These are phyloP conservation scores for Athelia sp. DNA, from an alignment of 1,284 basidiomycete species.

Conservation along the genomic window DNA sequence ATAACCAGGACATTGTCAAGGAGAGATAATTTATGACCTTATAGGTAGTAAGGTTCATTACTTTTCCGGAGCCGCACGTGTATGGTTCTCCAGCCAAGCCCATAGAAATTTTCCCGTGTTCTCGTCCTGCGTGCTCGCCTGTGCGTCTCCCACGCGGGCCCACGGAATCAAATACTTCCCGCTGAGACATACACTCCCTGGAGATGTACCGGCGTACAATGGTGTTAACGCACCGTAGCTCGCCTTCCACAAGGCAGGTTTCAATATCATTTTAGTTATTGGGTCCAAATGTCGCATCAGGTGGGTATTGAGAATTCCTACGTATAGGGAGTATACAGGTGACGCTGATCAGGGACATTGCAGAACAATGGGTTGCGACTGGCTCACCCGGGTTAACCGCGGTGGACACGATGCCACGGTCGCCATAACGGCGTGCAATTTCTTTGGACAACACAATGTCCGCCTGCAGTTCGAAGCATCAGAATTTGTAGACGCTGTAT, in stretches of 20 bases:
- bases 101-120: constrained; percentile 20
- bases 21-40: no score
- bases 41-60: no score
- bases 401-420: constrained; percentile 18
- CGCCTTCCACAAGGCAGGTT: neutral
- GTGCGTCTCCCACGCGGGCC: constrained; percentile 19
- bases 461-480: constrained; percentile 10
- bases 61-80: constrained; percentile 6
- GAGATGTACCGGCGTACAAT: neutral
- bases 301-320: neutral
- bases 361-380: neutral
- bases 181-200: neutral
- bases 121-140: constrained; percentile 17
- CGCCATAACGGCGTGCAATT: constrained; percentile 17
- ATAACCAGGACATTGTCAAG: no score
- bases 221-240: neutral
- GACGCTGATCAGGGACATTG: neutral
- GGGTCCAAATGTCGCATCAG: neutral
- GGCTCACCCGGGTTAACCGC: constrained; percentile 17
- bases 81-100: constrained; percentile 26
- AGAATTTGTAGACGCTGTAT: no score
- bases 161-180: constrained; percentile 27
- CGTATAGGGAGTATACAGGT: neutral
- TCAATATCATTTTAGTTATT: neutral
- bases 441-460: constrained; percentile 21